Evolutionary conservation across 441 rosid genomes (phyloP), one percentile per base, ranked within the genome.

Genomic region (Metrosideros polymorpha): DNA sequence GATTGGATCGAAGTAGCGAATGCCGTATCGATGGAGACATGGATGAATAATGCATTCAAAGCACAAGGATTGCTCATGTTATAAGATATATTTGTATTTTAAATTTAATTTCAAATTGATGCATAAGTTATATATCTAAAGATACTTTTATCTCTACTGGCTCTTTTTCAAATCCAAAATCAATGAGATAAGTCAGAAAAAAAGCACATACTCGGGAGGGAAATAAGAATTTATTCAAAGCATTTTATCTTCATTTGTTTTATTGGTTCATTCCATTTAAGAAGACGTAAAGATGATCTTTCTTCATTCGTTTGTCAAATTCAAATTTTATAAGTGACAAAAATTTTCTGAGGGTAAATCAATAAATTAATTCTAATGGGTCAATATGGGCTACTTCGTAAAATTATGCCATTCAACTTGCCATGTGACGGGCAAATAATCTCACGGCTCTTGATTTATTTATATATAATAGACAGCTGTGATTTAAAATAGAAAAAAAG

Each of bases 81-180:
- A 17, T 59, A 29, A 59, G 35, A 59, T 59, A 39, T 3, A 29
- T 59, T 14, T 59, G 71, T 29, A 17, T 0, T 29, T 15, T 59
- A 6, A 29, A 59, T 5, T 59, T 59, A 14, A 59, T 29, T 29
- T 29, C 22, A 7, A 15, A 29, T 59, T 29, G 29, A 59, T 29
- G 39, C 6, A 29, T 2, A 59, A 59, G 22, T n/a, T 29, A 3
- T 59, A 6, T 2, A 29, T 0, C n/a, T n/a, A n/a, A n/a, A n/a
- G n/a, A n/a, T 4, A 63, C 76, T 30, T 32, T 1, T 4, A 63
- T 63, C 6, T 7, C 12, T 0, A 1, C 17, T 8, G 25, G 2
- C 25, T 63, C 24, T 17, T 17, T 18, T 61, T 30, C 12, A 30
- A 32, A 63, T 8, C 12, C 6, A 7, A 32, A 18, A 32, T 63